Base-by-base conservation (phyloP, 768 basidiomycete genomes). In the Phanerochaete carnosa region DNA sequence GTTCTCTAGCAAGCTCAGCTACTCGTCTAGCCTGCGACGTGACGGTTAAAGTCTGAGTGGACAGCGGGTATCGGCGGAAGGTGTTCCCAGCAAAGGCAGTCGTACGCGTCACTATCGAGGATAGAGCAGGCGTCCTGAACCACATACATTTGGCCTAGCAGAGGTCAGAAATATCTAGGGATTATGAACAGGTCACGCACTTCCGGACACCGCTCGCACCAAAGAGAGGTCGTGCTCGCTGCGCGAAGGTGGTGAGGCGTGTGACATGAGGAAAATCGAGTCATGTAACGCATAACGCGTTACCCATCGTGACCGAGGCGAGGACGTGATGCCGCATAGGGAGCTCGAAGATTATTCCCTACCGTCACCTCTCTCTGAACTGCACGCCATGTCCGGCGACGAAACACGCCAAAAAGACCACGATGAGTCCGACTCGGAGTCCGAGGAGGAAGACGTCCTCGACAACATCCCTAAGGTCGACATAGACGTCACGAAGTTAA, bases 401-500 rank as follows among this genome's bases (percentile, higher is more conserved):
- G 88, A 90, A 73, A 84, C 82, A 70, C 76, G 77, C 15, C 81
- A 83, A 70, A 88, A 89, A 74, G 77, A 70, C 60, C 79, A 83
- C 65, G 70, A 68, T 13, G 88, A 87, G 11, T 89, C 88, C 0
- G 89, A 89, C 8, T 88, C 85, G 8, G 88, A 89, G 63, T 80
- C 78, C 26, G 87, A 88, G 52, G 86, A 85, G 45, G 84, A 83
- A 33, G 84, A 85, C 23, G 76, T 71, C 11, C 70, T 79, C 22
- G 86, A 88, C 53, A 72, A 74, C 30, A 64, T 89, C 68, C 86
- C 86, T 28, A 79, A 82, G 62, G 76, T 95, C 66, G 84, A 96
- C 32, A 75, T 97, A 69, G 95, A 96, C 79, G 76, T 82, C 16
- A 81, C 90, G 39, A 91, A 84, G 70, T 79, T 97, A 69, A 93